Base-by-base conservation (phyloP, 257 asterid species). In the Echites panduratus region DNA sequence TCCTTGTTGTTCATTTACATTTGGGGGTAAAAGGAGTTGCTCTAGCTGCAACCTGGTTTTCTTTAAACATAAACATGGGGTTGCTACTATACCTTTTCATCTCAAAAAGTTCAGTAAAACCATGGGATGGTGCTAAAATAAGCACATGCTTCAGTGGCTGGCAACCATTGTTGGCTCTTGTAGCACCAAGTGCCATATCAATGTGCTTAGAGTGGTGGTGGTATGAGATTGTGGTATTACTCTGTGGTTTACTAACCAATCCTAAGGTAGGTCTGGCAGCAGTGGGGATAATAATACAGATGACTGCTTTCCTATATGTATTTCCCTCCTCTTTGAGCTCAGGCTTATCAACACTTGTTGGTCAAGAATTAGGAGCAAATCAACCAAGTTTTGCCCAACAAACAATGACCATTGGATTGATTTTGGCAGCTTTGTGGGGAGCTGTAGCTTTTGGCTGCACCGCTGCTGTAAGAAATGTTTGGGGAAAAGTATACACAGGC, bases 161-260 rank as follows among this genome's bases (percentile, higher is more conserved):
- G 90, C 27, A 73, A 71, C 90, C 94, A 1, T 52, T 89, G 73
- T 54, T 87, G 52, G 59, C 87, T 64, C 78, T 91, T 20, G 96
- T 92, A 0, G 20, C 85, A 16, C 96, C 97, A 0, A 89, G 97
- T 75, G 79, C 79, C 9, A 82, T 82, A 27, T 89, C 91, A 26
- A 89, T 88, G 7, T 91, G 97, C 58, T 75, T 91, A 20, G 96
- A 87, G 72, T 89, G 96, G 97, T 91, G 96, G 96, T 91, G 92
- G 92, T 91, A 91, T 59, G 97, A 91, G 72, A 89, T 87, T 41
- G 77, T 91, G 12, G 81, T 89, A 3, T 89, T 91, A 38, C 80
- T 89, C 1, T 84, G 96, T 77, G 97, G 97, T 4, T 58, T 89
- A 63, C 63, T 87, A 3, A 8, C 50, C 13, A 85, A 89, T 64